These are phyloP conservation scores for Mycena sp. DNA, from an alignment of 1,284 basidiomycete species.

Conservation along the genomic window DNA sequence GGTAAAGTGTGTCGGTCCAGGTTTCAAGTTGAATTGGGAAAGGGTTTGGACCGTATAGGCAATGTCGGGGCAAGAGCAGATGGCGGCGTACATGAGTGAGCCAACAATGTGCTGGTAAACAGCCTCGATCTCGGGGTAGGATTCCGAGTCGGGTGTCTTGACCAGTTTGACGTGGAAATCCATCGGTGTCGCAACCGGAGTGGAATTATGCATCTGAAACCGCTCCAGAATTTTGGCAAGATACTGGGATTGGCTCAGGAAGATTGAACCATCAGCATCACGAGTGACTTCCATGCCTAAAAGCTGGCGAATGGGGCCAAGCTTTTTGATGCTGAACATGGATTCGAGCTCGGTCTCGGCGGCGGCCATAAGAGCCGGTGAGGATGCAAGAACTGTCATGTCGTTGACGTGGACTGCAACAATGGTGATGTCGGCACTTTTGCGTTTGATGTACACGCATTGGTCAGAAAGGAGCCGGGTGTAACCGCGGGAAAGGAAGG, in stretches of 20 bases:
- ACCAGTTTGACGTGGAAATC: slow-evolving; percentile 36
- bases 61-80: slow-evolving; percentile 42
- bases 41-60: slow-evolving; percentile 38
- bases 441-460: slow-evolving; percentile 32
- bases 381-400: slow-evolving; percentile 5
- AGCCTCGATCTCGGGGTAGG: slow-evolving; percentile 8
- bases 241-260: background rate
- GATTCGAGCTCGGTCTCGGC: background rate
- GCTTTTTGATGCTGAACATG: slow-evolving; percentile 12
- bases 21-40: slow-evolving; percentile 35
- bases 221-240: slow-evolving; percentile 12
- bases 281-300: slow-evolving; percentile 22
- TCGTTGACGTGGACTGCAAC: slow-evolving; percentile 34
- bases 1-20: slow-evolving; percentile 26
- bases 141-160: slow-evolving; percentile 23
- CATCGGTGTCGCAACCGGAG: slow-evolving; percentile 38
- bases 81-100: slow-evolving; percentile 33
- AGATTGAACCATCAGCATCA: background rate
- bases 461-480: slow-evolving; percentile 30
- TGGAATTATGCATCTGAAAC: slow-evolving; percentile 20
- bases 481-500: slow-evolving; percentile 36
- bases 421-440: slow-evolving; percentile 9
- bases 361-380: background rate
- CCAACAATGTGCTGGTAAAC: slow-evolving; percentile 21
- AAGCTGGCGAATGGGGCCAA: slow-evolving; percentile 13